A percentile compares a stretch with the other conserved stretches of the same genome.
These are phyloP conservation scores for Xerocomellus chrysenteron DNA, from an alignment of 768 basidiomycete species.

Conservation along the genomic window DNA sequence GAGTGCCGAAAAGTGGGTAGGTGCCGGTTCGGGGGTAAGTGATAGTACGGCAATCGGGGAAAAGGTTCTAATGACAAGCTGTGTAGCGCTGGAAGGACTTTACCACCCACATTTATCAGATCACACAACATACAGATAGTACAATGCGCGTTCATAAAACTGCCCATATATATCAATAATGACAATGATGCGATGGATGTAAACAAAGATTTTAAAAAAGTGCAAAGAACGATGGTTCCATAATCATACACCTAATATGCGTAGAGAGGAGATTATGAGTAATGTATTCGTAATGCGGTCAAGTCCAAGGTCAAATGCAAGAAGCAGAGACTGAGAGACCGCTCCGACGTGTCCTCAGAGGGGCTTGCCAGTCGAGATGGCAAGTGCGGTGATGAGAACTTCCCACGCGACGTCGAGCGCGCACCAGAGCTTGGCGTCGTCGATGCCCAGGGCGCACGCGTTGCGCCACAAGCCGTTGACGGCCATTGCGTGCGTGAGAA, in stretches of 20 bases:
- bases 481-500: constrained; percentile 36
- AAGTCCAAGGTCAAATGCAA: constrained; percentile 8
- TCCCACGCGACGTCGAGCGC: constrained; percentile 52
- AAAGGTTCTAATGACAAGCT: no score
- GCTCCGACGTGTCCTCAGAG: constrained; percentile 5
- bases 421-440: constrained; percentile 46
- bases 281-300: constrained; percentile 7
- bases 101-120: background rate
- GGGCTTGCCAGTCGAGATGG: constrained; percentile 25
- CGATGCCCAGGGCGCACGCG: constrained; percentile 48
- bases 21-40: no score
- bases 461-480: constrained; percentile 54
- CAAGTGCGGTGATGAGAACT: constrained; percentile 43
- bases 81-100: background rate
- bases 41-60: no score
- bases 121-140: background rate
- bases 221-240: background rate
- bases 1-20: no score
- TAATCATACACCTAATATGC: constrained; percentile 26
- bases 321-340: background rate
- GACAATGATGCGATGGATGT: constrained; percentile 1
- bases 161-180: constrained; percentile 29
- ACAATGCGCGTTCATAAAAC: constrained; percentile 11
- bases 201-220: background rate
- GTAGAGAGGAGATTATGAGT: constrained; percentile 1